These are phyloP conservation scores for Camellia granthamiana DNA, from an alignment of 148 eudicot genomes.

Conservation along the genomic window DNA sequence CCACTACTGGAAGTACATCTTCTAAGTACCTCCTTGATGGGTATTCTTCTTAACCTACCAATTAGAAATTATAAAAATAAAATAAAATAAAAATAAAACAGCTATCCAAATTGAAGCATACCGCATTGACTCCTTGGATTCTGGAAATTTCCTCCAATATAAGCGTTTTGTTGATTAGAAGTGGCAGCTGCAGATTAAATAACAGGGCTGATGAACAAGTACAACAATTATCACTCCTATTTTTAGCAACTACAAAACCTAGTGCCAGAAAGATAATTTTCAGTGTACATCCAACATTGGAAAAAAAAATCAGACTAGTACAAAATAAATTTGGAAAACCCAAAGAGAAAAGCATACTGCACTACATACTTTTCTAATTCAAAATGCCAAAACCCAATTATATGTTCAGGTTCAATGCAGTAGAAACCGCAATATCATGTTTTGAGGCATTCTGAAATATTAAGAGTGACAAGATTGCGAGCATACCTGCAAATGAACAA, in stretches of 20 bases:
- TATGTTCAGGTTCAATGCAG: no score
- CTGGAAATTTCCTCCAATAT: constrained; percentile 59
- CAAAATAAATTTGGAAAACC: neutral
- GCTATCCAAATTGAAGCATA: constrained; percentile 27
- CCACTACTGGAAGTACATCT: neutral
- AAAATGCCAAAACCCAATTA: constrained; percentile 3
- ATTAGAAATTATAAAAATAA: neutral
- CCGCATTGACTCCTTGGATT: constrained; percentile 54
- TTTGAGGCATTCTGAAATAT: neutral
- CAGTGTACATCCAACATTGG: neutral
- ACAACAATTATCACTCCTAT: neutral
- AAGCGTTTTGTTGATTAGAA: constrained; percentile 53
- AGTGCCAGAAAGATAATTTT: constrained; percentile 10
- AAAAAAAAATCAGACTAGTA: neutral
- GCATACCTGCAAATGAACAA: constrained; percentile 84
- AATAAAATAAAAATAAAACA: neutral
- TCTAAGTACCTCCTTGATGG: neutral
- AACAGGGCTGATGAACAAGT: neutral
- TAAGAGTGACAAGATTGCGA: neutral
- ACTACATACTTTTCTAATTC: neutral
- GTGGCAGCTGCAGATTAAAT: constrained; percentile 66
- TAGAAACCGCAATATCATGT: no score
- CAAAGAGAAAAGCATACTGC: neutral
- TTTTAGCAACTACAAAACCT: constrained; percentile 8
- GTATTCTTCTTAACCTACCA: neutral